Evolutionary conservation across 1,284 basidiomycete species (phyloP), one percentile per base, ranked within the genome.

Genomic region (Trichosporon sp.): DNA sequence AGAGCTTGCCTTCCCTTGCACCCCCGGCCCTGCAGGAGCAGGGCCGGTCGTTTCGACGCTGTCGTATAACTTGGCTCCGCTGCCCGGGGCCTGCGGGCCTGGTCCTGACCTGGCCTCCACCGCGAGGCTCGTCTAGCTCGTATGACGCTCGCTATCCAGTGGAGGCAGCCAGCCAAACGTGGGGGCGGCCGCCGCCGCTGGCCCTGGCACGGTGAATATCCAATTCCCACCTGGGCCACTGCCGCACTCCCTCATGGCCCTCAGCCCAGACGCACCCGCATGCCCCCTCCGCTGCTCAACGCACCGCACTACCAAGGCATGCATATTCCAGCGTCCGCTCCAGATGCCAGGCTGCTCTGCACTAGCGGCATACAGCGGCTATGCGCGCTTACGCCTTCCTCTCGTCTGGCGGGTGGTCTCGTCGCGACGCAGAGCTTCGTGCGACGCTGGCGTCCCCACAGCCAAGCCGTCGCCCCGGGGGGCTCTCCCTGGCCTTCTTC

Each of bases 41-140:
- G 9, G 13, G 5, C 6, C 56, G 7, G 56, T 60, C 56, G 56
- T 60, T 32, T 60, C 51, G 56, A 60, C 27, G 53, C 29, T 31
- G 56, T 60, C 56, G 56, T 60, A 60, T 60, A 60, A 60, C 56
- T 60, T 60, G 56, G 56, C 56, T 60, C 56, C 56, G 56, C 56
- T 2, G 27, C 27, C 18, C 15, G 27, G 56, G 56, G 29, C 29
- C 18, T 31, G 15, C 1, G 23, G 29, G 11, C 27, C 18, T 31
- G 29, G 53, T 3, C 25, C 25, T n/a, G 13, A 8, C 13, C 7
- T 15, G 53, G 42, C 18, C 18, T n/a, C 44, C n/a, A n/a, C n/a
- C n/a, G n/a, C n/a, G n/a, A n/a, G n/a, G n/a, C 44, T 23, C 44
- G 44, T 47, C 44, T 47, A 21, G 44, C 44, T 47, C 44, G 44